Conservation (phyloP, 768 basidiomycete genomes). For the Agrocybe chaxingu region DNA sequence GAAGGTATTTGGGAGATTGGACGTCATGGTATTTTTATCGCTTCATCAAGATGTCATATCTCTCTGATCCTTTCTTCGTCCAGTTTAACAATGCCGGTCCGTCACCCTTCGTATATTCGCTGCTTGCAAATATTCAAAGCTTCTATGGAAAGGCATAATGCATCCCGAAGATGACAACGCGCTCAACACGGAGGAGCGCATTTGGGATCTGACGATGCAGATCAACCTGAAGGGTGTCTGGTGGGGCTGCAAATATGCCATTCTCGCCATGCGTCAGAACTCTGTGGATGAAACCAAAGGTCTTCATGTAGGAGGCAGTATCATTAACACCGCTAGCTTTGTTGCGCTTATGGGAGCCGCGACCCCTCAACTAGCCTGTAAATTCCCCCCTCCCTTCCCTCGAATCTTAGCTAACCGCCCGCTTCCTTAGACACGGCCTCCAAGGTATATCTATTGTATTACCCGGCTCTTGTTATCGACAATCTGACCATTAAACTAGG, state of each 20-base stretch:
- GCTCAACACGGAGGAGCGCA: conserved; percentile 91
- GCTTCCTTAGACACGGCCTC: conserved; percentile 78
- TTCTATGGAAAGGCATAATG: conserved; percentile 80
- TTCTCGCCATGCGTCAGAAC: conserved; percentile 94
- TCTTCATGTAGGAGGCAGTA: conserved; percentile 79
- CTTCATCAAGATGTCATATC: background rate
- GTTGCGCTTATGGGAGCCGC: conserved; percentile 95
- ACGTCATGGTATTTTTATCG: conserved; percentile 70
- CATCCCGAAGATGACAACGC: conserved; percentile 94
- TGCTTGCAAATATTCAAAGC: background rate
- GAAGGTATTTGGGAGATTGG: conserved; percentile 86
- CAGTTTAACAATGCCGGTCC: conserved; percentile 93
- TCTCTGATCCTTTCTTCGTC: background rate
- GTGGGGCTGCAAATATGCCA: conserved; percentile 99
- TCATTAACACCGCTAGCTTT: conserved; percentile 98
- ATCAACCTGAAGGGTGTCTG: conserved; percentile 99
- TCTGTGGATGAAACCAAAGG: conserved; percentile 78
- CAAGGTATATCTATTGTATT: conserved; percentile 48
- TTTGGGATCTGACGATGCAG: conserved; percentile 93
- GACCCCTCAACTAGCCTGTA: conserved; percentile 95
- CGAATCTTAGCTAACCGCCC: background rate
- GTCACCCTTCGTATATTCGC: background rate
- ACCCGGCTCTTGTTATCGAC: background rate
- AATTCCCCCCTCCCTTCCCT: conserved; percentile 4
- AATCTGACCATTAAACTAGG: conserved; percentile 38